Base-by-base conservation (phyloP, 805 yeast species). In the Saturnispora zaruensis region DNA sequence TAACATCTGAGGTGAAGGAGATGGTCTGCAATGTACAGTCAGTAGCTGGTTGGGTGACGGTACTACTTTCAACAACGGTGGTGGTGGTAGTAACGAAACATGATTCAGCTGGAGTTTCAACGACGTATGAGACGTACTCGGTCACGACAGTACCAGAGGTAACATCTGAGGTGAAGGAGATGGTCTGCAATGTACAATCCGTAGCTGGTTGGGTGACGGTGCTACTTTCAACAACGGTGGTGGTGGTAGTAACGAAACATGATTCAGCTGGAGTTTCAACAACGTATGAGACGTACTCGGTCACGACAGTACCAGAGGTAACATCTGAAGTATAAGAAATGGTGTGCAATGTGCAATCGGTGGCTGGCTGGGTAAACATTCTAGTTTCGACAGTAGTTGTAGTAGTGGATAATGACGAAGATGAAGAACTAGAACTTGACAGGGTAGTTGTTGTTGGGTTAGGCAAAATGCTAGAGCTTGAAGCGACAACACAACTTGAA, bases 241-340 rank as follows among this genome's bases (percentile, higher is more conserved):
- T 34, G 5, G 38, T 14, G 3, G 38, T 34, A 32, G 46, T 28
- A 3, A 46, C 26, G 36, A 41, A 11, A 8, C 49, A 30, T n/a
- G 47, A 25, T 38, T 48, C 5, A n/a, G 23, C 38, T 21, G 25
- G 48, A 1, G 49, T 34, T 14, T 34, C 38, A n/a, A 34, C 38
- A 34, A 34, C 14, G 3, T 21, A 37, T 1, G 23, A 18, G 13
- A 18, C 14, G 14, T 37, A 37, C 13, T 20, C 25, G 2, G 23
- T 13, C 20, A 37, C 41, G 13, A 14, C n/a, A 6, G 18, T 16
- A 6, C 34, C 34, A 2, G 20, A 16, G 2, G 45, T 28, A 5
- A 34, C 23, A 20, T 18, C 16, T 16, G 34, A 21, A 0, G 45
- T 30, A 4, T 23, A 16, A 26, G 37, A 5, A 26, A 24, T 20